Evolutionary conservation across 805 yeast species (phyloP).

Genomic region (Candida vaughaniae): DNA sequence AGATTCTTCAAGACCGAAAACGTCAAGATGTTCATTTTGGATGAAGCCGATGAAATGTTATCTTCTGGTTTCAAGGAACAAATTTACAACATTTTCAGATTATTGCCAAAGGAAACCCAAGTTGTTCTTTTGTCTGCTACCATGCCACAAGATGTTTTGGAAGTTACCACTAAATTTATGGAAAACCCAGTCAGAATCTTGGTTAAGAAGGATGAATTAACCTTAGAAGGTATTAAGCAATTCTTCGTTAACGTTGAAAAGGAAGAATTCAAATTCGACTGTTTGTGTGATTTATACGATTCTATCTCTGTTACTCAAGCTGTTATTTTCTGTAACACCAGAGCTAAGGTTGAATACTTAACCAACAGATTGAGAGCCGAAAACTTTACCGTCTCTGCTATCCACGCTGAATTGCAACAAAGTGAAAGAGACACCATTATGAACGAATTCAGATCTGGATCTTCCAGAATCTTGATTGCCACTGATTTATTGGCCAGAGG

Average conservation of each 20-base stretch:
- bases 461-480: conserved; percentile 86
- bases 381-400: conserved; percentile 88
- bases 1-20: conserved; percentile 77
- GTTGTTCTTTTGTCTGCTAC: conserved; percentile 96
- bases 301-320: conserved; percentile 95
- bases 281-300: conserved; percentile 92
- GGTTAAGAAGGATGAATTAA: conserved; percentile 93
- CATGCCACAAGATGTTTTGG: conserved; percentile 87
- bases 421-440: conserved; percentile 88
- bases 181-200: conserved; percentile 90
- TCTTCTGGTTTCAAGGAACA: conserved; percentile 93
- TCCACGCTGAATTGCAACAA: conserved; percentile 96
- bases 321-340: conserved; percentile 96
- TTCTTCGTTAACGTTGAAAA: conserved; percentile 85
- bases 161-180: conserved; percentile 90
- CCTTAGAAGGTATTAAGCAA: conserved; percentile 94
- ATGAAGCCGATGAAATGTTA: conserved; percentile 98
- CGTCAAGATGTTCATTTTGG: conserved; percentile 91
- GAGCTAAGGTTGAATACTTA: conserved; percentile 88
- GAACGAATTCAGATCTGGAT: conserved; percentile 94
- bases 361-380: conserved; percentile 70
- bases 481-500: conserved; percentile 98
- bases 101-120: conserved; percentile 85
- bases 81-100: conserved; percentile 88
- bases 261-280: conserved; percentile 94